Evolutionary conservation across 2,329 filamentous ascomycete species (phyloP).

Genomic region (Ceratocystis alfenasii): DNA sequence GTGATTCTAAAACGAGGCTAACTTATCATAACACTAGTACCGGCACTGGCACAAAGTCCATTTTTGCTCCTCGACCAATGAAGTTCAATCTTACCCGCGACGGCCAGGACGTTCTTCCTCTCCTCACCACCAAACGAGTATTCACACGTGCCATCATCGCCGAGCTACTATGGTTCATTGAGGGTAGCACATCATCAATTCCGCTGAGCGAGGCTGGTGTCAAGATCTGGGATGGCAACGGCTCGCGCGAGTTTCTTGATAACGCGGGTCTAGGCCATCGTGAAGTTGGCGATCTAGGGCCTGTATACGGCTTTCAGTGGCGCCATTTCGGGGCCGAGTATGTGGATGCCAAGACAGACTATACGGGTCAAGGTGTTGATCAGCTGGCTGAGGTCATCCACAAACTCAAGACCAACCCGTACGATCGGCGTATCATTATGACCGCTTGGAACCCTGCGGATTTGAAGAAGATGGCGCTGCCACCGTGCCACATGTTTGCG

Average conservation of each 20-base stretch:
- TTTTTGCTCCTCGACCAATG: conserved; percentile 77
- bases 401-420: conserved; percentile 72
- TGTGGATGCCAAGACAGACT: conserved; percentile 64
- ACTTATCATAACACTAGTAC: conserved; percentile 43
- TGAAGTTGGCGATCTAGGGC: conserved; percentile 78
- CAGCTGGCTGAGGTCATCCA: conserved; percentile 83
- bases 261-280: conserved; percentile 68
- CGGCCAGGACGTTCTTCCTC: conserved; percentile 59
- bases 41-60: conserved; percentile 79
- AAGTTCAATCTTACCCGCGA: conserved; percentile 68
- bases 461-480: conserved; percentile 75
- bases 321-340: conserved; percentile 94
- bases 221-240: conserved; percentile 98
- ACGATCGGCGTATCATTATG: conserved; percentile 80
- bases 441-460: conserved; percentile 90
- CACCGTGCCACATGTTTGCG: conserved; percentile 95
- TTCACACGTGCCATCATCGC: conserved; percentile 81
- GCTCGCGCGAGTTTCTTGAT: conserved; percentile 81
- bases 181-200: conserved; percentile 67
- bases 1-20: conserved; percentile 53
- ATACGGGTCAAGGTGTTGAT: conserved; percentile 79
- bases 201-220: conserved; percentile 68
- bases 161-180: conserved; percentile 93
- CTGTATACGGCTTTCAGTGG: conserved; percentile 98
- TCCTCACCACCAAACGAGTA: conserved; percentile 94